Evolutionary conservation across 257 asterid species (phyloP).

Genomic region (Nicotiana obtusifolia): DNA sequence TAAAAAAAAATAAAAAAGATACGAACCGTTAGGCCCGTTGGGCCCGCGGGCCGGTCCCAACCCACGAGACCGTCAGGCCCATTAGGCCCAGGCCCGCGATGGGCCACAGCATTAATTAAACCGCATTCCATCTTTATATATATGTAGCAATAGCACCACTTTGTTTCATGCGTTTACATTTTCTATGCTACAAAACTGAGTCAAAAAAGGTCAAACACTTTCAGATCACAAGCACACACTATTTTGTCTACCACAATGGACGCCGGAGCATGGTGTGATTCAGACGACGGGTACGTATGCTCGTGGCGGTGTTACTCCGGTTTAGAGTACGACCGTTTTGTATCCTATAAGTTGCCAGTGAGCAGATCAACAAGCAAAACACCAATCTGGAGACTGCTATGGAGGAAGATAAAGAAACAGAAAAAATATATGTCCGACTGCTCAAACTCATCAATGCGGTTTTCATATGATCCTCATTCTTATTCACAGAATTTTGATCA

Average conservation of each 20-base stretch:
- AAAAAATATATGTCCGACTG: conserved; percentile 40
- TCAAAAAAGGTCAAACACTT: not conserved
- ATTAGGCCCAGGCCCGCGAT: too few relatives aligned
- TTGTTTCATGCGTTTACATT: too few relatives aligned
- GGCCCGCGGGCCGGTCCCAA: too few relatives aligned
- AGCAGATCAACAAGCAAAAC: conserved; percentile 39
- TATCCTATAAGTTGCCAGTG: conserved; percentile 12
- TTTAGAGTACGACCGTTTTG: not conserved
- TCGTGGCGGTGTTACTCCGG: conserved; percentile 2
- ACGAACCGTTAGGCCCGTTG: too few relatives aligned
- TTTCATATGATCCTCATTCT: conserved; percentile 58
- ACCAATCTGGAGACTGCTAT: conserved; percentile 46
- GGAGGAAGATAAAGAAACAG: conserved; percentile 71
- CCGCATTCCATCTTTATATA: too few relatives aligned
- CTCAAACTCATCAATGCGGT: conserved; percentile 48
- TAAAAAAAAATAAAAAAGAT: too few relatives aligned
- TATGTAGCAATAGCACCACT: not conserved
- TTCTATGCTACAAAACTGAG: not conserved
- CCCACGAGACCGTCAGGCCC: too few relatives aligned
- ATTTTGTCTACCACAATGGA: not conserved
- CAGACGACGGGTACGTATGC: not conserved
- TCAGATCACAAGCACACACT: not conserved
- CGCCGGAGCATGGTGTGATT: not conserved
- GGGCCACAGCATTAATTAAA: too few relatives aligned
- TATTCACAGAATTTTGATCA: conserved; percentile 73